phyloP scores from a whole-genome alignment of 768 basidiomycete species.

The Austroboletus eburneus region DNA sequence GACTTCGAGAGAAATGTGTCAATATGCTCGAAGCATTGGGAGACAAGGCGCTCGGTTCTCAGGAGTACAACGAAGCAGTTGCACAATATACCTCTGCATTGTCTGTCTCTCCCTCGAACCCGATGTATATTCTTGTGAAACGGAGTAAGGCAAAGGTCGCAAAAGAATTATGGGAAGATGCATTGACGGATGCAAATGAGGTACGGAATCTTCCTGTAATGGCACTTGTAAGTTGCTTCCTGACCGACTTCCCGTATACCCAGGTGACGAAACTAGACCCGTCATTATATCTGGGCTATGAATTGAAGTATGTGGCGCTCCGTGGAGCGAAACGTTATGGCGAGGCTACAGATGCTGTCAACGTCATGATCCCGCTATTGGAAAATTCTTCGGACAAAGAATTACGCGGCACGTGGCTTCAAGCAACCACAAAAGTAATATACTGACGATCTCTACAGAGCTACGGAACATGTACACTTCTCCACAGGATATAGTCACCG shows the following conservation, averaged over 20 bases:
- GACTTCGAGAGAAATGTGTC: not conserved
- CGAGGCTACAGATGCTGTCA: not conserved
- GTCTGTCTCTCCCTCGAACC: not conserved
- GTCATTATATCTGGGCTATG: not conserved
- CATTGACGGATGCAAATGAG: not conserved
- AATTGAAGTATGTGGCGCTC: not conserved
- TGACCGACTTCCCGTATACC: not conserved
- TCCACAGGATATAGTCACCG: not conserved
- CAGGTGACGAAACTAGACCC: not conserved
- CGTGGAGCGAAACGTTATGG: not conserved
- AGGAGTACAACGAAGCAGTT: not conserved
- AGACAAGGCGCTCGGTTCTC: not conserved
- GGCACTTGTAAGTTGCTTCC: no score
- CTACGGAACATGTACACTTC: not conserved
- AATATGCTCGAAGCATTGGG: not conserved
- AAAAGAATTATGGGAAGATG: not conserved
- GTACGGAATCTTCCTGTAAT: not conserved
- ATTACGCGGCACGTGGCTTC: not conserved
- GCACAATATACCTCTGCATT: not conserved
- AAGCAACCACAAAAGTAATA: not conserved
- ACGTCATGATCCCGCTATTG: not conserved
- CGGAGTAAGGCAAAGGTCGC: not conserved
- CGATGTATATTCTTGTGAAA: not conserved
- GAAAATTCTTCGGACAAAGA: conserved; percentile 1
- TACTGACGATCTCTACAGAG: not conserved